phyloP scores from a whole-genome alignment of 805 yeast species.

The Candida chilensis region DNA sequence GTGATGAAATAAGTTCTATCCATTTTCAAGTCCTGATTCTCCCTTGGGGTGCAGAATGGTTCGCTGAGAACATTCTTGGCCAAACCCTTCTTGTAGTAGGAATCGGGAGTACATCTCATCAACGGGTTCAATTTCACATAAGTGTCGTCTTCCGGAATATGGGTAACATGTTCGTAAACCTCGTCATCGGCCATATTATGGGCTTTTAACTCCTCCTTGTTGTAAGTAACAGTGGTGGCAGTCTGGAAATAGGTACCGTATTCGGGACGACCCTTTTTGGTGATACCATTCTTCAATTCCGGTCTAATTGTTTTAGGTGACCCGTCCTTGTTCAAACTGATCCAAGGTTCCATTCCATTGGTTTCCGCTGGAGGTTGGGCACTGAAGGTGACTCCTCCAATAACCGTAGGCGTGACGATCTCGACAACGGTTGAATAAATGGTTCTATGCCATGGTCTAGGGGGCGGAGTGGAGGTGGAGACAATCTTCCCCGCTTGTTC shows the following conservation, averaged over 20 bases:
- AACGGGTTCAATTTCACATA: constrained; percentile 69
- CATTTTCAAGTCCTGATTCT: constrained; percentile 43
- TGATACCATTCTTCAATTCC: constrained; percentile 61
- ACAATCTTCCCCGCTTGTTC: constrained; percentile 5
- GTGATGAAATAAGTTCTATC: constrained; percentile 67
- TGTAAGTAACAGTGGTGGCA: constrained; percentile 45
- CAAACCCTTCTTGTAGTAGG: constrained; percentile 55
- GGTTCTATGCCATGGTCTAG: constrained; percentile 68
- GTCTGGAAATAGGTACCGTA: constrained; percentile 74
- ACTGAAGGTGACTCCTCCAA: constrained; percentile 54
- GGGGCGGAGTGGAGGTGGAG: constrained; percentile 13
- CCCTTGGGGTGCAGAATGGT: constrained; percentile 84
- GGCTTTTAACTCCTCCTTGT: constrained; percentile 59
- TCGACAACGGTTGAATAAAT: constrained; percentile 47
- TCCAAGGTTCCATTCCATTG: constrained; percentile 72
- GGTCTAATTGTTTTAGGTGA: constrained; percentile 75
- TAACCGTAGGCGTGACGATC: constrained; percentile 54
- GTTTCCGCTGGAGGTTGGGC: constrained; percentile 62
- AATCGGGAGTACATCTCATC: constrained; percentile 78
- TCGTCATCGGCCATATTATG: constrained; percentile 64
- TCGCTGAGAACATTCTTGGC: constrained; percentile 48
- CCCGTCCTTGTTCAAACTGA: constrained; percentile 69
- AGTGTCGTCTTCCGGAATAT: constrained; percentile 61
- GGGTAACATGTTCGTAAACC: constrained; percentile 42
- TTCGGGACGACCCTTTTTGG: constrained; percentile 59